Base-by-base conservation (phyloP, 768 basidiomycete genomes). In the Agrocybe praecox region DNA sequence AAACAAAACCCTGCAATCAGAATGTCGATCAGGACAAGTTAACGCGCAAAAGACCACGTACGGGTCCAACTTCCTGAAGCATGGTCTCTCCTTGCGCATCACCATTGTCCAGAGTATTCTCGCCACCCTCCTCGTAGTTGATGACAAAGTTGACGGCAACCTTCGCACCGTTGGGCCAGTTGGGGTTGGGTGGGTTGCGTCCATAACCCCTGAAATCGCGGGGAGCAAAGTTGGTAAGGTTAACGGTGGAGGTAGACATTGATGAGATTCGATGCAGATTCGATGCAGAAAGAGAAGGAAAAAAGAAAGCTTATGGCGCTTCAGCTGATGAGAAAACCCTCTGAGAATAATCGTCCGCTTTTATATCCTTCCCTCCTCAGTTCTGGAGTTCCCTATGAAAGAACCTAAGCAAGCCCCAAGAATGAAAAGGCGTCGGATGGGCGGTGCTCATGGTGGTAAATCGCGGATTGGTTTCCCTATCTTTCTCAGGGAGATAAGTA, bases 71-170 rank as follows among this genome's bases (percentile, higher is more conserved):
- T 34, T 62, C 61, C 47, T 62, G 61, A 0, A 62, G 48, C 33
- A 53, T 51, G 0, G 57, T 42, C 33, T 62, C 61, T 14, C 48
- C 61, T 24, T 62, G 61, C 3, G 51, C 57, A 29, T 62, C 61
- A 6, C 61, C 61, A 42, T 62, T 62, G 29, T 62, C 61, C 22
- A 62, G 48, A 18, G 61, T 49, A 34, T 62, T 62, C 48, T 62
- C 61, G 43, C 61, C 61, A 34, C 61, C 61, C 32, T 62, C 61
- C 48, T 62, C 61, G 51, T 62, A 62, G 42, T 62, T 62, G 34
- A 62, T 62, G 19, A 62, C 61, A 22, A 62, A 62, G 48, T 62
- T 62, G 46, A 62, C 57, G 6, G 61, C 61, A 43, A 62, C 45
- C 33, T 62, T 62, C 43, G 61, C 54, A 22, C 57, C 57, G 34